Conservation (phyloP, 2,329 filamentous ascomycete species). For the Fusarium virguliforme region DNA sequence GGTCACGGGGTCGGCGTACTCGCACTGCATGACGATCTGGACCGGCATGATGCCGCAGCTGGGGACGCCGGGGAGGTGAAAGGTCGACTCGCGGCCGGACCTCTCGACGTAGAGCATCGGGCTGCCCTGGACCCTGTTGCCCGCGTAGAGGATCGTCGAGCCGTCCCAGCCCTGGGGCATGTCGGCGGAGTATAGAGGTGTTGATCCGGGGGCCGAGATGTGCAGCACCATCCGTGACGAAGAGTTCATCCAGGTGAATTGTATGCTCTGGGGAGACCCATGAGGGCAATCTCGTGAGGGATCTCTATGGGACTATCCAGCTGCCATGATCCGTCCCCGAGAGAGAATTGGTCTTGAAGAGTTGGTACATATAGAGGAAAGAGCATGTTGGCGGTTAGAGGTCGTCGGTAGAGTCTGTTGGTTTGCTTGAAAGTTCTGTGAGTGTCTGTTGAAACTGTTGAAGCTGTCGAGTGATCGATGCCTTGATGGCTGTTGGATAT, state of each 20-base stretch:
- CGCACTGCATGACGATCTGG: constrained; percentile 23
- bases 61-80: constrained; percentile 31
- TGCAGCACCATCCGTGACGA: constrained; percentile 27
- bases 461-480: background rate
- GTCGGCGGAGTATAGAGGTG: constrained; percentile 20
- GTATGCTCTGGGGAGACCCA: constrained; percentile 37
- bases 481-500: background rate
- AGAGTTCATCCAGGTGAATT: constrained; percentile 36
- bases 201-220: constrained; percentile 17
- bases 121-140: constrained; percentile 11
- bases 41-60: constrained; percentile 19
- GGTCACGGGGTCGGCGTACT: background rate
- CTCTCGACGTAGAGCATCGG: constrained; percentile 21
- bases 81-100: constrained; percentile 13
- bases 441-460: no score
- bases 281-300: constrained; percentile 26
- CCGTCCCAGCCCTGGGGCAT: constrained; percentile 38
- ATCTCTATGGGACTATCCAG: constrained; percentile 16
- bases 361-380: constrained; percentile 32
- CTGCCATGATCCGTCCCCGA: constrained; percentile 6
- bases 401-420: no score
- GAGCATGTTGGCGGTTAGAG: constrained; percentile 20
- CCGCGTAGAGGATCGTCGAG: constrained; percentile 18
- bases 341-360: constrained; percentile 16
- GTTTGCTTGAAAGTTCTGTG: no score